Evolutionary conservation across 2,329 filamentous ascomycete species (phyloP), one percentile per base, ranked within the genome.

Genomic region (Daldinia sp.): DNA sequence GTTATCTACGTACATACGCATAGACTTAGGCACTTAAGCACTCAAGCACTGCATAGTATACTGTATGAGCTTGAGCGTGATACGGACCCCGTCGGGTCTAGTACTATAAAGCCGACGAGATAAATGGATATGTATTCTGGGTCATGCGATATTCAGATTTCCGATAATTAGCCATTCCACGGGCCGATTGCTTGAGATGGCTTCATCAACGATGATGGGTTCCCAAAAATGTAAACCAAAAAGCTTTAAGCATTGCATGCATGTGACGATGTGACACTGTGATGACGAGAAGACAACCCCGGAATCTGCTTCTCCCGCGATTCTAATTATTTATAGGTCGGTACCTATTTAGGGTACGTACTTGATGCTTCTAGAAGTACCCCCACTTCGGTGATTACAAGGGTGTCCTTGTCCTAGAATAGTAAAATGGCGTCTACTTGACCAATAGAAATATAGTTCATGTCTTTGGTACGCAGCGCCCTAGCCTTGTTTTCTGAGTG

Each of bases 361-460:
- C 39, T 23, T n/a, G 27, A n/a, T 45, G 39, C 39, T 45, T 45
- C 39, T 45, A 45, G 39, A 45, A 45, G 39, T 15, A 21, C 21
- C 39, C 39, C 39, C 39, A 45, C 39, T 27, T 10, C 19, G 2
- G 29, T 21, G 5, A 13, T n/a, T 23, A 17, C 47, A 34, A 23
- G 47, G 47, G 29, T 52, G 21, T 27, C 39, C 25, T 41, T 19
- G 30, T 62, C 63, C 58, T 19, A 62, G 32, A 65, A 65, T 65
- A 66, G 56, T 47, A 54, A 37, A 23, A 25, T 52, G 39, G 55
- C 55, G 55, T 43, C 58, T 57, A 57, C 34, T 17, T 13, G 37
- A 8, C 63, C 59, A 66, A 66, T 66, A 23, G 51, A 11, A 53
- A n/a, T 15, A 30, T 15, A 23, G 37, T 23, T 39, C 37, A 10